These are phyloP conservation scores for Annulohypoxylon stygium DNA, from an alignment of 495 filamentous ascomycete genomes.

Conservation along the genomic window DNA sequence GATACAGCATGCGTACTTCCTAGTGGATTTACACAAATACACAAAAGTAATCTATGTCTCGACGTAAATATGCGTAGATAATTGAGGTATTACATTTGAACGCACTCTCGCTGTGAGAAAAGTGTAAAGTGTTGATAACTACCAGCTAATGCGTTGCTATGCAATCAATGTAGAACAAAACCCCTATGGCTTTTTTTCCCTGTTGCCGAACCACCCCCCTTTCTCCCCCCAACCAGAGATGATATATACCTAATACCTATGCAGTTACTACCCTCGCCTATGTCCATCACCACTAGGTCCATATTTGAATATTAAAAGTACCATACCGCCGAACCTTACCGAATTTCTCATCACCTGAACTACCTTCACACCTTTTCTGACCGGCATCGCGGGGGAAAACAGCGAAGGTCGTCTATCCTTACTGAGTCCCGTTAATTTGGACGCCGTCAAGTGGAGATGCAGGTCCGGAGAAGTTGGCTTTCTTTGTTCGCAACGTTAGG, in stretches of 20 bases:
- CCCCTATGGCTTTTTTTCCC: constrained; percentile 1
- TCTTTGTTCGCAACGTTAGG: constrained; percentile 76
- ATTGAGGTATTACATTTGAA: too few species aligned
- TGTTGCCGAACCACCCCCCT: constrained; percentile 4
- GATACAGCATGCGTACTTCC: too few species aligned
- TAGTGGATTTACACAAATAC: too few species aligned
- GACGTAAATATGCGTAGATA: neutral
- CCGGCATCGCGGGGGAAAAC: neutral
- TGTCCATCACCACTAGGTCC: neutral
- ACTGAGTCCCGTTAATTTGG: constrained; percentile 57
- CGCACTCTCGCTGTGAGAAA: neutral
- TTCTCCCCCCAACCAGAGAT: constrained; percentile 6
- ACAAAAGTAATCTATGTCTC: neutral
- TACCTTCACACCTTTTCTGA: neutral
- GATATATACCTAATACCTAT: constrained; percentile 23
- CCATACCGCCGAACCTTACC: neutral
- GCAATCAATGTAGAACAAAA: constrained; percentile 38
- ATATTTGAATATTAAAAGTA: neutral
- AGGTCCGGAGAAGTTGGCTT: constrained; percentile 46
- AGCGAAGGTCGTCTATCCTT: neutral
- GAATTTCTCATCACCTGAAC: neutral
- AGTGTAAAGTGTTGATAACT: constrained; percentile 29
- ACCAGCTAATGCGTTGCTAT: constrained; percentile 41
- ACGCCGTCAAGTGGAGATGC: constrained; percentile 55
- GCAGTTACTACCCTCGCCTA: constrained; percentile 1